Evolutionary conservation across 1,284 basidiomycete species (phyloP).

Genomic region (Moesziomyces parantarcticus): DNA sequence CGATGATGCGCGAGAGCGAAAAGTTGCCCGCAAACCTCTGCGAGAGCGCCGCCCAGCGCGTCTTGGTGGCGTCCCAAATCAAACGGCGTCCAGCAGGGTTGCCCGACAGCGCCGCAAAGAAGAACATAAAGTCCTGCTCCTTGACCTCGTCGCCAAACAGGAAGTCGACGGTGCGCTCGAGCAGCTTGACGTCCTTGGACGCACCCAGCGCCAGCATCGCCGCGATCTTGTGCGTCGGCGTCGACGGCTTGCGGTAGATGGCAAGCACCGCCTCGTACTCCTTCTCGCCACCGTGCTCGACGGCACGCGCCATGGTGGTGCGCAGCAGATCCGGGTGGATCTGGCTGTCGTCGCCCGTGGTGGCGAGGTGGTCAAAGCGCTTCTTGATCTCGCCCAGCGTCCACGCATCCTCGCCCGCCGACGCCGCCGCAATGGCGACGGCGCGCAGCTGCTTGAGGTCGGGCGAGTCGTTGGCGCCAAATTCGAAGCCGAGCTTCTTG

Average conservation of each 20-base stretch:
- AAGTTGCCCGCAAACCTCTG: slow-evolving; percentile 74
- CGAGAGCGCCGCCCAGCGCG: slow-evolving; percentile 66
- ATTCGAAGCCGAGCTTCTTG: slow-evolving; percentile 82
- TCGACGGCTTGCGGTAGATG: slow-evolving; percentile 74
- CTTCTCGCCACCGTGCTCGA: slow-evolving; percentile 78
- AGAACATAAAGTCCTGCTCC: slow-evolving; percentile 67
- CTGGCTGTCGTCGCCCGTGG: slow-evolving; percentile 79
- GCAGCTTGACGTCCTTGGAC: slow-evolving; percentile 55
- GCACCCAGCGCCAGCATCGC: slow-evolving; percentile 68
- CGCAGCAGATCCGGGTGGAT: slow-evolving; percentile 74
- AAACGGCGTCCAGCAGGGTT: slow-evolving; percentile 65
- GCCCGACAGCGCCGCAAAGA: slow-evolving; percentile 61
- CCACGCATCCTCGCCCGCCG: slow-evolving; percentile 70
- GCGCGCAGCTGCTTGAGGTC: slow-evolving; percentile 83
- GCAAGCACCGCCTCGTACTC: slow-evolving; percentile 76
- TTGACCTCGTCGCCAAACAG: slow-evolving; percentile 66
- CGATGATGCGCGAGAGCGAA: slow-evolving; percentile 63
- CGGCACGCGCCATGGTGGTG: slow-evolving; percentile 69
- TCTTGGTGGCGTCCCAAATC: slow-evolving; percentile 67
- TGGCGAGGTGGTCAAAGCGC: slow-evolving; percentile 80
- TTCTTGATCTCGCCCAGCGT: slow-evolving; percentile 74
- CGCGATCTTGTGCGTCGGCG: slow-evolving; percentile 71
- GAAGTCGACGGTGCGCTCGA: slow-evolving; percentile 67
- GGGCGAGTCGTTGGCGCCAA: slow-evolving; percentile 76
- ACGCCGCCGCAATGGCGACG: slow-evolving; percentile 75